Base-by-base conservation (phyloP, 2,329 filamentous ascomycete genomes). In the Alternaria sp. region DNA sequence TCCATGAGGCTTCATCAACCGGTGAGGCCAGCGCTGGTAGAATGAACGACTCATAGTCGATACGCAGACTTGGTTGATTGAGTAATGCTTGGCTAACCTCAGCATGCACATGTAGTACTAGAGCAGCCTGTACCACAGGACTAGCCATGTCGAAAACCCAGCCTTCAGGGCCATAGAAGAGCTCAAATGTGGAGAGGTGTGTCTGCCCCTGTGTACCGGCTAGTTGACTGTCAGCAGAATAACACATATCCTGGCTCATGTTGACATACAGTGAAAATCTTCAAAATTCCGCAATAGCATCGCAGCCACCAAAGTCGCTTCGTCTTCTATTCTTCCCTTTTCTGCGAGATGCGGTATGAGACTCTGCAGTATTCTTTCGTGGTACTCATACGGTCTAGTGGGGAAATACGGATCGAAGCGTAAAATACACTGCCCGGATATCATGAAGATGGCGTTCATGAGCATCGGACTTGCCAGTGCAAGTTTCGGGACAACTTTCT, bases 391-490 rank as follows among this genome's bases (percentile, higher is more conserved):
- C 6, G 66, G 58, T 26, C 55, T 57, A 4, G 59, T 55, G 9
- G 62, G 63, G 38, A 66, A 68, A 9, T 56, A 34, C 5, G 62
- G 55, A 43, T 68, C 54, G 36, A 57, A 48, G 18, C 74, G 75
- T 30, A 69, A 72, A 12, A 82, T 63, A 54, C 80, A 78, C 52
- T 80, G 72, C 18, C 79, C 76, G 5, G 79, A 78, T 6, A 74
- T 76, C 22, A 79, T 78, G 36, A 77, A 71, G n/a, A 80, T 74
- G 4, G 78, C 77, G 56, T 77, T 77, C 56, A 78, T 63, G 18
- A 84, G 65, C 18, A 81, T 75, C 0, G 80, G 77, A 39, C 78
- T 81, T 26, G 73, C 65, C 3, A 76, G 75, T 7, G 67, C 63
- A 32, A 69, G 52, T 22, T 61, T 60, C 28, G 65, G 65, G 14